A percentile compares a stretch with the other conserved stretches of the same genome.
These are phyloP conservation scores for Epichloe typhina DNA, from an alignment of 2,329 filamentous ascomycete species.

Conservation along the genomic window DNA sequence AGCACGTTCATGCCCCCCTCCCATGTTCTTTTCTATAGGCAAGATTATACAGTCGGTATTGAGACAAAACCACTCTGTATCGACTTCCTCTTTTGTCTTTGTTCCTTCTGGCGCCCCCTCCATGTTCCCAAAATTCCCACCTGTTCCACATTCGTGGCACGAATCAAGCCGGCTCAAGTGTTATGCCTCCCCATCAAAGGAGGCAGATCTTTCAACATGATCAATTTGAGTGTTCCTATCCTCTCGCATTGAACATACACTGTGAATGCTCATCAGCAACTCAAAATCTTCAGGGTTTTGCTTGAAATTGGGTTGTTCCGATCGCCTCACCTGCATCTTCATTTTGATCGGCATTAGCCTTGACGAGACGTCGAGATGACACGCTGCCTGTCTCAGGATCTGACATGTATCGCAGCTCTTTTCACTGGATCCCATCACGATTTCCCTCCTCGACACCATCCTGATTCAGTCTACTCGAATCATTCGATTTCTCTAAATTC, in stretches of 20 bases:
- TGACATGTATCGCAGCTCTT: constrained; percentile 17
- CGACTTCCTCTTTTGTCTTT: not conserved
- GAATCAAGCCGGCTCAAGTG: not conserved
- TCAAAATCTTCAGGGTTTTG: too few relatives aligned
- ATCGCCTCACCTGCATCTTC: not conserved
- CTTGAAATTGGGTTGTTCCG: too few relatives aligned
- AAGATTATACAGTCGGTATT: not conserved
- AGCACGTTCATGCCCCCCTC: not conserved
- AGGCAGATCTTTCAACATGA: not conserved
- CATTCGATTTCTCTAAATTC: not conserved
- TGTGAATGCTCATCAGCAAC: too few relatives aligned
- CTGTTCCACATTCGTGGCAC: not conserved
- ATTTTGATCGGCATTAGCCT: not conserved
- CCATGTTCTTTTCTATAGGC: not conserved
- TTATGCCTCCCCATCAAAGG: too few relatives aligned
- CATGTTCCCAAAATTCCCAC: not conserved
- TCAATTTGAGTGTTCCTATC: too few relatives aligned
- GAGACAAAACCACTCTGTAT: not conserved
- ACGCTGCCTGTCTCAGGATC: constrained; percentile 13
- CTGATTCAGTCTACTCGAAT: not conserved
- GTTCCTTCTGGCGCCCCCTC: not conserved
- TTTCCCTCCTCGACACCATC: not conserved
- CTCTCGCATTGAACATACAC: too few relatives aligned
- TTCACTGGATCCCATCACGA: constrained; percentile 10
- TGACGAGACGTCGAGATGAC: constrained; percentile 12